A percentile compares a stretch with the other conserved stretches of the same genome.
phyloP scores from a whole-genome alignment of 108 stramenopile species.

The Pseudonitzschia pungens region DNA sequence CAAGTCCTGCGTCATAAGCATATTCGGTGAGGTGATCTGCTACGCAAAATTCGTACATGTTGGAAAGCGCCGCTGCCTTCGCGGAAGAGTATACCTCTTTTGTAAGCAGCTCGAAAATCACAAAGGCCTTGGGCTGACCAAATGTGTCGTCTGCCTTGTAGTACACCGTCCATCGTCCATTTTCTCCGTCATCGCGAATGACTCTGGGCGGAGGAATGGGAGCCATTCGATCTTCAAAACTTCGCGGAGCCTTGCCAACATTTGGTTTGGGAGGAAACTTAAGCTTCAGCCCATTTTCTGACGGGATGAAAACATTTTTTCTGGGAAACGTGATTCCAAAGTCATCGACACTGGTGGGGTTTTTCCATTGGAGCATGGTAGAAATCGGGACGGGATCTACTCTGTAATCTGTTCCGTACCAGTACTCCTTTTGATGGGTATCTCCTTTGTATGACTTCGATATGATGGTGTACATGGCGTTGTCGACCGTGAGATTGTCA shows the following conservation, averaged over 20 bases:
- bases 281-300: constrained; percentile 65
- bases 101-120: constrained; percentile 73
- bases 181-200: constrained; percentile 77
- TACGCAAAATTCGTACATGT: constrained; percentile 68
- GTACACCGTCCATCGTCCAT: constrained; percentile 80
- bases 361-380: constrained; percentile 61
- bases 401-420: constrained; percentile 84
- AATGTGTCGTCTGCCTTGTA: constrained; percentile 79
- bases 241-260: constrained; percentile 26
- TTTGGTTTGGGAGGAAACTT: constrained; percentile 45
- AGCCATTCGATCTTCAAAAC: constrained; percentile 71
- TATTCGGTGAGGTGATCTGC: constrained; percentile 71
- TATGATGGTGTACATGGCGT: constrained; percentile 68
- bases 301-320: constrained; percentile 74
- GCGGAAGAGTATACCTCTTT: constrained; percentile 61
- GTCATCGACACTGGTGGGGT: constrained; percentile 24
- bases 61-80: constrained; percentile 58
- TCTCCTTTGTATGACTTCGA: constrained; percentile 71
- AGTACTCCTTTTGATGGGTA: constrained; percentile 65
- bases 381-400: constrained; percentile 48
- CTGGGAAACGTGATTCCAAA: constrained; percentile 57
- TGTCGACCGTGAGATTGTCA: constrained; percentile 60
- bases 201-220: constrained; percentile 66
- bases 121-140: constrained; percentile 79
- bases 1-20: constrained; percentile 74